Percentiles rank a stretch among this genome's conserved stretches.
phyloP scores from a whole-genome alignment of 495 filamentous ascomycete species.

The Lasiosphaeria ovina region DNA sequence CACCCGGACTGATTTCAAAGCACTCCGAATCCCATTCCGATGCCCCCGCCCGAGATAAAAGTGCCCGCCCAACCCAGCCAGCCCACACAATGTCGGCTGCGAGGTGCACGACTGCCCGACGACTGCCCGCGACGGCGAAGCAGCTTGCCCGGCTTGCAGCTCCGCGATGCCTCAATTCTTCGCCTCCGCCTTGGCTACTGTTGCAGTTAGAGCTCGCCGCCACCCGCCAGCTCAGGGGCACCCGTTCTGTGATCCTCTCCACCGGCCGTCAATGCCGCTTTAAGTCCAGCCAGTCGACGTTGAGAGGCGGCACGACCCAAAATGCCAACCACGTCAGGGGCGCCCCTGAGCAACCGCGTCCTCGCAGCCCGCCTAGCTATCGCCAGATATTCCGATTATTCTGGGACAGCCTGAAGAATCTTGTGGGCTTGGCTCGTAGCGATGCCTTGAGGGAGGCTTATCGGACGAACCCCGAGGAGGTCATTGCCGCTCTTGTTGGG shows the following conservation, averaged over 20 bases:
- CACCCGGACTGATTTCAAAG: background rate
- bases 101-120: background rate
- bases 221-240: background rate
- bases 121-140: background rate
- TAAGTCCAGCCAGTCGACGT: conserved; percentile 19
- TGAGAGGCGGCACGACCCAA: conserved; percentile 10
- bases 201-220: conserved; percentile 8
- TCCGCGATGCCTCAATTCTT: background rate
- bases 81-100: background rate
- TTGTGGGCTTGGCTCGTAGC: conserved; percentile 34
- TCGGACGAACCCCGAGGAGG: conserved; percentile 41
- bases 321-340: conserved; percentile 13
- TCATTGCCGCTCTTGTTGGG: conserved; percentile 33
- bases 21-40: background rate
- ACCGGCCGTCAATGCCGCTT: conserved; percentile 16
- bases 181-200: background rate
- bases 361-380: conserved; percentile 12
- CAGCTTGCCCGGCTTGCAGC: background rate
- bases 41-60: background rate
- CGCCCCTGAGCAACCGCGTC: conserved; percentile 19
- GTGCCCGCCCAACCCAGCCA: background rate
- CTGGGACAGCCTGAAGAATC: conserved; percentile 30
- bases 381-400: conserved; percentile 21
- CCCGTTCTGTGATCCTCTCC: background rate
- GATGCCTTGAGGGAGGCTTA: conserved; percentile 33